Conservation (phyloP, 129 eudicot species). For the Centella asiatica region DNA sequence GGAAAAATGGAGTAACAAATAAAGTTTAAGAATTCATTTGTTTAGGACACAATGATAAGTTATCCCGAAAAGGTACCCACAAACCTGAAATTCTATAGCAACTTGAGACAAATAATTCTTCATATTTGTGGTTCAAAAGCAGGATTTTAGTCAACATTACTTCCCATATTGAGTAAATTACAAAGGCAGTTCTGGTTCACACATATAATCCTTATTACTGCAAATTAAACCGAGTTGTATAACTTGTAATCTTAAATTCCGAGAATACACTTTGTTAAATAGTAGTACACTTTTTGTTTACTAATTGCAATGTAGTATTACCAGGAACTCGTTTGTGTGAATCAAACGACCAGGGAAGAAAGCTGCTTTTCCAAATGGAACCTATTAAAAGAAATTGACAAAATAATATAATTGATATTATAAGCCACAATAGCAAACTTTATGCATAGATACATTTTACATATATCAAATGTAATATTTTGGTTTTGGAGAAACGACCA, state of each 20-base stretch:
- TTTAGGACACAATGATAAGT: not conserved
- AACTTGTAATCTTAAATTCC: too few relatives aligned
- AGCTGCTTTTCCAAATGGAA: conserved; percentile 89
- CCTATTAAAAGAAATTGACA: conserved; percentile 27
- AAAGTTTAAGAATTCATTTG: conserved; percentile 5
- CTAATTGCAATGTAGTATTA: conserved; percentile 15
- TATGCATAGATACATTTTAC: not conserved
- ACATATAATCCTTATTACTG: too few relatives aligned
- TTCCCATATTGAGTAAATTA: too few relatives aligned
- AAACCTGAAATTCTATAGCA: too few relatives aligned
- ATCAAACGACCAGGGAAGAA: conserved; percentile 84
- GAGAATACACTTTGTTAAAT: too few relatives aligned
- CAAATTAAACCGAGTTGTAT: too few relatives aligned
- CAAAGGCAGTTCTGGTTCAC: too few relatives aligned
- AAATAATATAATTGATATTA: not conserved
- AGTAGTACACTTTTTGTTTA: not conserved
- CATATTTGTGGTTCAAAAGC: too few relatives aligned
- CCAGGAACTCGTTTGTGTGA: conserved; percentile 84
- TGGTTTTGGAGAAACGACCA: conserved; percentile 26
- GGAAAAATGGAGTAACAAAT: conserved; percentile 7
- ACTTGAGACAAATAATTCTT: too few relatives aligned
- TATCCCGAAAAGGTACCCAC: not conserved
- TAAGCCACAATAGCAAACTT: not conserved
- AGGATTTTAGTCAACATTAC: too few relatives aligned
- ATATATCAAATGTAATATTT: not conserved